These are phyloP conservation scores for Botrytis fabae DNA, from an alignment of 2,329 filamentous ascomycete genomes.

Conservation along the genomic window DNA sequence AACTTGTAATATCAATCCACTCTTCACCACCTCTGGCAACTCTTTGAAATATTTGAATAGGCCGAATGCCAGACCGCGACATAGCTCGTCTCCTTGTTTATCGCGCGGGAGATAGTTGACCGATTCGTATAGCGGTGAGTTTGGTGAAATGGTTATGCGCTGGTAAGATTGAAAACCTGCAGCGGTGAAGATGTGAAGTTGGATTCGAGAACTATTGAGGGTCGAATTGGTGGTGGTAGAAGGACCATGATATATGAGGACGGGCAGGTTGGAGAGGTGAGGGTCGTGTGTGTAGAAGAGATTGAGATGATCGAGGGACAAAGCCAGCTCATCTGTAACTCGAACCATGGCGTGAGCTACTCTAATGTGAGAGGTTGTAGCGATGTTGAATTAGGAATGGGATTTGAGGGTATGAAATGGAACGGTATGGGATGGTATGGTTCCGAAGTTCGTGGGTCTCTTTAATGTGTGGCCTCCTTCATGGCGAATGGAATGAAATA, in stretches of 20 bases:
- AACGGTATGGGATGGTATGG: not conserved
- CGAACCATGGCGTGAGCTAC: conserved; percentile 69
- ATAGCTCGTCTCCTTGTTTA: conserved; percentile 92
- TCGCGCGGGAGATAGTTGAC: conserved; percentile 89
- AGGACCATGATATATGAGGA: conserved; percentile 89
- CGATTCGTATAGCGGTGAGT: conserved; percentile 85
- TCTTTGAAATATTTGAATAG: conserved; percentile 94
- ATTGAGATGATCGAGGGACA: conserved; percentile 77
- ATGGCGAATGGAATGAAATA: conserved; percentile 22
- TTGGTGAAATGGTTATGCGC: conserved; percentile 89
- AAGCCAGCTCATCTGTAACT: conserved; percentile 72
- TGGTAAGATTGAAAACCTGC: conserved; percentile 88
- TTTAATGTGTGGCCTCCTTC: conserved; percentile 19
- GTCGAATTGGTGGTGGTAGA: conserved; percentile 86
- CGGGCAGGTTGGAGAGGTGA: conserved; percentile 73
- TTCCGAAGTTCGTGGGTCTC: conserved; percentile 20
- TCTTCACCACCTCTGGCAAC: conserved; percentile 74
- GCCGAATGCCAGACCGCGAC: conserved; percentile 86
- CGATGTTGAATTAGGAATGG: conserved; percentile 25
- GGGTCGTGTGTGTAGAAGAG: conserved; percentile 90
- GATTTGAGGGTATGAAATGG: not conserved
- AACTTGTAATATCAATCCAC: conserved; percentile 59
- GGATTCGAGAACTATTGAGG: conserved; percentile 87
- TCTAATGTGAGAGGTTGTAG: conserved; percentile 34
- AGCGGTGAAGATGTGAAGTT: conserved; percentile 87